Base-by-base conservation (phyloP, 1,284 basidiomycete species). In the Papiliotrema laurentii region DNA sequence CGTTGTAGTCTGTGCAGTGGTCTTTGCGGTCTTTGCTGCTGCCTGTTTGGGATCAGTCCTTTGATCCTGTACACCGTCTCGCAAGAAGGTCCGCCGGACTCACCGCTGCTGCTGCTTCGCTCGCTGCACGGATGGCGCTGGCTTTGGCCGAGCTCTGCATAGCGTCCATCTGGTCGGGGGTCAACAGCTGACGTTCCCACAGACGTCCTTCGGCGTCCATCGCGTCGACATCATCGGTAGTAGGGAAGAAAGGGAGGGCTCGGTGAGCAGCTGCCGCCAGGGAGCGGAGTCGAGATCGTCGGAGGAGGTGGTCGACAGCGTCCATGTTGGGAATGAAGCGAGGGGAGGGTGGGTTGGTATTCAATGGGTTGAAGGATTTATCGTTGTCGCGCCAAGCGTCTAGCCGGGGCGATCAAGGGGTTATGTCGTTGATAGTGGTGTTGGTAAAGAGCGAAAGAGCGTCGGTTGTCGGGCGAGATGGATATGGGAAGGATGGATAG, bases 281-380 rank as follows among this genome's bases (percentile, higher is more conserved):
- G 11, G 51, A 38, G 11, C 58, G 49, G 11, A 52, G 46, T 40
- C 58, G 49, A 9, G 58, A 61, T 24, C 59, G 50, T 18, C 58
- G 50, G 24, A 55, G 49, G 14, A 59, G 37, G 34, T 57, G 57
- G 16, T 49, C 41, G 18, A 57, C 45, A 21, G 46, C 36, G 47
- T 53, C 33, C 39, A 47, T 50, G 19, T 28, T 43, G 43, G 43
- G 6, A 24, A 11, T 4, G 25, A 27, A 25, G 5, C 21, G 24
- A 28, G n/a, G 9, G 34, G 19, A 36, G 34, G 34, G 34, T 36
- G 7, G 9, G n/a, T 36, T 10, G 9, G 6, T 11, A 36, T 7
- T 36, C 10, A 36, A n/a, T 9, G 34, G 9, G 7, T 10, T n/a
- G 10, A 36, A n/a, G 9, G 7, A 7, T 36, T 7, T 9, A 36